phyloP scores from a whole-genome alignment of 257 asterid species.

The Nicotiana obtusifolia region DNA sequence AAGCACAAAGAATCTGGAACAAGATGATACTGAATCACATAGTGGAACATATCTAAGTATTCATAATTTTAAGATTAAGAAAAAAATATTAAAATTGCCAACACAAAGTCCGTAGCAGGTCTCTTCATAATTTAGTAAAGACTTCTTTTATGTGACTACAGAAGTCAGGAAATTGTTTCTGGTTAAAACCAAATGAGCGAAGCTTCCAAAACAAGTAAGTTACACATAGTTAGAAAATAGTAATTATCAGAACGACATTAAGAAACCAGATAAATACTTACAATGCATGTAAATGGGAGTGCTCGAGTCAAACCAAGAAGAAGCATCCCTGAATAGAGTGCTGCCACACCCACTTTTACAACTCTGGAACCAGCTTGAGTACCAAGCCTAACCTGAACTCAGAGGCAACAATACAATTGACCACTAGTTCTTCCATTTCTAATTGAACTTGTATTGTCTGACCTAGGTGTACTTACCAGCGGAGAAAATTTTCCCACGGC shows the following conservation, averaged over 20 bases:
- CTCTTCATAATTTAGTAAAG: background rate
- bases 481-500: conserved; percentile 76
- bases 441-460: background rate
- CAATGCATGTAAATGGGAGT: conserved; percentile 63
- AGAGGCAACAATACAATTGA: background rate
- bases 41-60: background rate
- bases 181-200: background rate
- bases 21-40: conserved; percentile 3
- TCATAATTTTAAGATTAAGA: background rate
- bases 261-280: conserved; percentile 22
- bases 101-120: background rate
- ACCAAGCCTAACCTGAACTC: conserved; percentile 74
- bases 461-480: conserved; percentile 41
- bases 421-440: background rate
- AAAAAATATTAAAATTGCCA: background rate
- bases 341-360: conserved; percentile 46
- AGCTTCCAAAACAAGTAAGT: background rate
- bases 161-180: background rate
- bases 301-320: conserved; percentile 49
- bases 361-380: conserved; percentile 50
- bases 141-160: background rate
- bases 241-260: background rate
- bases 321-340: conserved; percentile 47
- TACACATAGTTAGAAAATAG: background rate
- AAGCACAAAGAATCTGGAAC: conserved; percentile 52